Conservation (phyloP, 148 eudicot species). For the Hydrangea macrophylla region DNA sequence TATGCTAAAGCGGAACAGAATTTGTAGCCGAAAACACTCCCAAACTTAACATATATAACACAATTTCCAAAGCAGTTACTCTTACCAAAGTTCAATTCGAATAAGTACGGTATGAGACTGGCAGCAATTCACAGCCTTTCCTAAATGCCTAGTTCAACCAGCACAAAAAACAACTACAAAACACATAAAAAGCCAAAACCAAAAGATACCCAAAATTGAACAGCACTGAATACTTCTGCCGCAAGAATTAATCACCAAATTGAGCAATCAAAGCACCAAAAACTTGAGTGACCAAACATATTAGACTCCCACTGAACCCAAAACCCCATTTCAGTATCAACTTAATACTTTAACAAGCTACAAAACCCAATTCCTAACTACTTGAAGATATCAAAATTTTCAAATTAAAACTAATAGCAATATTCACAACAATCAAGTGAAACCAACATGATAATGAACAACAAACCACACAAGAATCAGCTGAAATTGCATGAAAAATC, state of each 20-base stretch:
- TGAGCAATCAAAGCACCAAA: constrained; percentile 6
- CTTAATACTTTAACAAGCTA: background rate
- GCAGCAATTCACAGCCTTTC: background rate
- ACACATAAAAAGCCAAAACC: constrained; percentile 5
- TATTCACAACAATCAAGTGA: constrained; percentile 10
- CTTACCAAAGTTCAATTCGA: background rate
- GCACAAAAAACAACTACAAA: constrained; percentile 1
- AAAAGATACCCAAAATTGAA: too few relatives aligned
- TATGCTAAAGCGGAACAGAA: background rate
- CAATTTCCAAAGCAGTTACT: background rate
- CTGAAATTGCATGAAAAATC: constrained; percentile 13
- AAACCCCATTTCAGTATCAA: constrained; percentile 13
- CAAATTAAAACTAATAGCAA: constrained; percentile 6
- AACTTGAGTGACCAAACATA: background rate
- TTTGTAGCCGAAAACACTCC: background rate
- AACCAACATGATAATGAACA: constrained; percentile 7
- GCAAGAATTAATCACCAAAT: background rate
- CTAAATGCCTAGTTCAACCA: constrained; percentile 6
- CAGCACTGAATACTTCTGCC: too few relatives aligned
- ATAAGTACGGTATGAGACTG: background rate
- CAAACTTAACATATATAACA: background rate
- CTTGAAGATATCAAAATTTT: background rate
- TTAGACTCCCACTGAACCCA: constrained; percentile 12
- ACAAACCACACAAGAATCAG: constrained; percentile 14
- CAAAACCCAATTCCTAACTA: constrained; percentile 9